Conservation (phyloP, 257 asterid genomes). For the Solanum paucissectum region DNA sequence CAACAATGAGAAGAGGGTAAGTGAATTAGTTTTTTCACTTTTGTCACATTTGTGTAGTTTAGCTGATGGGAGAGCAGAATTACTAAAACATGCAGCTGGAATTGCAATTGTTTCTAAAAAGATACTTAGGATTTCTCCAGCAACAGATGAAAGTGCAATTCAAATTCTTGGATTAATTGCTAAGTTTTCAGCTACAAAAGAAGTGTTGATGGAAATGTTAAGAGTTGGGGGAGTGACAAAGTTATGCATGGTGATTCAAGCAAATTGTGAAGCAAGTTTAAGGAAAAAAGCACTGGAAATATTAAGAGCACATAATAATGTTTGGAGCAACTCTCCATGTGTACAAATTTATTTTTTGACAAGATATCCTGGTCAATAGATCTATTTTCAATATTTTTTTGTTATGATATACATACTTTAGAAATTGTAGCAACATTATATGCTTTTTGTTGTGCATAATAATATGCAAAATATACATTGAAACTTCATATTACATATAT, state of each 20-base stretch:
- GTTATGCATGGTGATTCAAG: conserved; percentile 84
- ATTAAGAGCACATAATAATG: conserved; percentile 55
- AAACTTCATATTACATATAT: not conserved
- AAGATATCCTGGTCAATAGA: conserved; percentile 20
- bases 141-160: conserved; percentile 44
- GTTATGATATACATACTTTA: not conserved
- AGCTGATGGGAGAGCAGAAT: conserved; percentile 81
- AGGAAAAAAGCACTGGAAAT: conserved; percentile 71
- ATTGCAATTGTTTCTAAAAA: conserved; percentile 56
- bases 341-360: conserved; percentile 72
- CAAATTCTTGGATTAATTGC: conserved; percentile 44
- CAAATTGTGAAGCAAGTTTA: conserved; percentile 45
- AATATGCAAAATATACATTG: not conserved
- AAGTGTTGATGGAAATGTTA: conserved; percentile 71
- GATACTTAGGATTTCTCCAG: conserved; percentile 52
- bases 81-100: conserved; percentile 55
- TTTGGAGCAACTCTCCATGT: conserved; percentile 79
- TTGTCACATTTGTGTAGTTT: conserved; percentile 52
- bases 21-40: conserved; percentile 45
- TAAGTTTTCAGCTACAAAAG: conserved; percentile 45
- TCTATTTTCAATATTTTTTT: not conserved
- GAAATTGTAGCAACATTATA: not conserved
- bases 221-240: conserved; percentile 76
- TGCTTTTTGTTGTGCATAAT: not conserved
- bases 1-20: conserved; percentile 17